These are phyloP conservation scores for Mycena indigotica DNA, from an alignment of 768 basidiomycete species.

Conservation along the genomic window DNA sequence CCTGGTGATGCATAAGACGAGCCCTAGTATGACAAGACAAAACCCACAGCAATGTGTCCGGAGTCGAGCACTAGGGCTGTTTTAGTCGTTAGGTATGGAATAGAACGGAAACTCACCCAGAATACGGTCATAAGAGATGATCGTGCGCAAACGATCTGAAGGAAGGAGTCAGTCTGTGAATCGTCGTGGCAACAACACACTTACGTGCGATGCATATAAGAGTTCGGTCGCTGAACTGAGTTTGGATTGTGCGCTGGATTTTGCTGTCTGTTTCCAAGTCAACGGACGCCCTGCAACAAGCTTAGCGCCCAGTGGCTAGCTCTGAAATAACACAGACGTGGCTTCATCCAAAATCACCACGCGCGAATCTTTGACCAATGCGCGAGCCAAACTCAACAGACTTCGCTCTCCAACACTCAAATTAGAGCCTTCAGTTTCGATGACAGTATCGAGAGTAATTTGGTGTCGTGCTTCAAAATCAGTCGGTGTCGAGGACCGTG, in stretches of 20 bases:
- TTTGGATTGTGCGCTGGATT: conserved; percentile 80
- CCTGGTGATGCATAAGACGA: conserved; percentile 31
- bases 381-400: conserved; percentile 76
- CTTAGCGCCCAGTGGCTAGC: background rate
- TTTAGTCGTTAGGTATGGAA: background rate
- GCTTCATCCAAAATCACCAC: conserved; percentile 85
- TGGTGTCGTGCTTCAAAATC: conserved; percentile 47
- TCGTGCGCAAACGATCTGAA: conserved; percentile 71
- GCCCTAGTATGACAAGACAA: background rate
- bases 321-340: conserved; percentile 36
- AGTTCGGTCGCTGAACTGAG: conserved; percentile 71
- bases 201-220: conserved; percentile 77
- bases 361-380: conserved; percentile 65
- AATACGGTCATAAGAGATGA: conserved; percentile 76
- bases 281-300: conserved; percentile 54
- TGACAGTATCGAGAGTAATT: conserved; percentile 67
- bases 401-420: conserved; percentile 73
- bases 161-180: conserved; percentile 13
- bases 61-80: conserved; percentile 53
- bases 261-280: conserved; percentile 80
- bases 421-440: conserved; percentile 78
- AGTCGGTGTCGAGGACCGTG: conserved; percentile 43
- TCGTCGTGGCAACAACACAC: conserved; percentile 24
- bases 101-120: conserved; percentile 31
- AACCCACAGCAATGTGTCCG: conserved; percentile 56